Percentiles rank a stretch among this genome's conserved stretches.
Conservation (phyloP, 2,329 filamentous ascomycete species). For the Septoria linicola region DNA sequence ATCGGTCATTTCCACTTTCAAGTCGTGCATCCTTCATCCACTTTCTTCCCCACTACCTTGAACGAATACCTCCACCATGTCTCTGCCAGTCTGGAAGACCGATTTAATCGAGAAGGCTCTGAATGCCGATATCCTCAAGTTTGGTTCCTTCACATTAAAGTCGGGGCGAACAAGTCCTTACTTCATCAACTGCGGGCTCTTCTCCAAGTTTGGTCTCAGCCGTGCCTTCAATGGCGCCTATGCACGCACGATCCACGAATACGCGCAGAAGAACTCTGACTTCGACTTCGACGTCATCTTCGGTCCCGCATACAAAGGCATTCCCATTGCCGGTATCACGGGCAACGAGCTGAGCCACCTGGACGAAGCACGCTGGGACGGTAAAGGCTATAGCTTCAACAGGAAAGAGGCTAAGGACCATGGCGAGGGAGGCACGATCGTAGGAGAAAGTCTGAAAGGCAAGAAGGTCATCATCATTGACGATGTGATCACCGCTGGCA, state of each 20-base stretch:
- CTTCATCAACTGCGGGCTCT: slow-evolving; percentile 95
- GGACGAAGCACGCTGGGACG: slow-evolving; percentile 63
- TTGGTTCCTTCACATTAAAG: slow-evolving; percentile 86
- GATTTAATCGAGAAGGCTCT: slow-evolving; percentile 70
- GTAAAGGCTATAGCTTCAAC: slow-evolving; percentile 84
- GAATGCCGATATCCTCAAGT: slow-evolving; percentile 68
- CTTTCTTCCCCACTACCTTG: background rate
- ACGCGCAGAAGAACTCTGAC: slow-evolving; percentile 44
- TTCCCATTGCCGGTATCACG: slow-evolving; percentile 79
- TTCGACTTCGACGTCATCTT: slow-evolving; percentile 81
- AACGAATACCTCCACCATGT: slow-evolving; percentile 11
- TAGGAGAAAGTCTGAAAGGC: slow-evolving; percentile 80
- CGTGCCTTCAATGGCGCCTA: slow-evolving; percentile 78
- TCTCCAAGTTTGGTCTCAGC: slow-evolving; percentile 78
- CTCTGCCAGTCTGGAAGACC: slow-evolving; percentile 61
- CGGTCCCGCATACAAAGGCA: slow-evolving; percentile 94
- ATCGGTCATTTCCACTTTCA: slow-evolving; percentile 8
- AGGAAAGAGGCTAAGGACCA: slow-evolving; percentile 96
- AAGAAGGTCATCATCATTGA: slow-evolving; percentile 89
- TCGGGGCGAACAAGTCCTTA: slow-evolving; percentile 88
- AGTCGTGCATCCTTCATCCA: slow-evolving; percentile 1
- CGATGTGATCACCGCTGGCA: slow-evolving; percentile 94
- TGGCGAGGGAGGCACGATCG: slow-evolving; percentile 90
- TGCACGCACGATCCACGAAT: slow-evolving; percentile 59
- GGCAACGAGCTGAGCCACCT: slow-evolving; percentile 72